Percentiles rank a stretch among this genome's conserved stretches.
These are phyloP conservation scores for Ilyonectria mors-panacis DNA, from an alignment of 2,329 filamentous ascomycete species.

Conservation along the genomic window DNA sequence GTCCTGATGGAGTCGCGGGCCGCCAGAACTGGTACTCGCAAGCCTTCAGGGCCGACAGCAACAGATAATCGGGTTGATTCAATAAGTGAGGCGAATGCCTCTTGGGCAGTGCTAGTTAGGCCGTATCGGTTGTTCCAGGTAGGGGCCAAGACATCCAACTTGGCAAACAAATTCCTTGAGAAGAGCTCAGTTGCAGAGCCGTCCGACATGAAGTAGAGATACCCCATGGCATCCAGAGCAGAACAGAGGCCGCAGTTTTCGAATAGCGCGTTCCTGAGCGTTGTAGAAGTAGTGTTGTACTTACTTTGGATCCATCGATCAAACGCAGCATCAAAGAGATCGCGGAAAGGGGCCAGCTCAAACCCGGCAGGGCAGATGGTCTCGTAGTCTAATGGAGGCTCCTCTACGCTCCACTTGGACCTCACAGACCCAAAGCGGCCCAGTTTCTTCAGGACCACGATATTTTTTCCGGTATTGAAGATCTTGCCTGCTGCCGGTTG, in stretches of 20 bases:
- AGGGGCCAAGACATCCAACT: constrained; percentile 73
- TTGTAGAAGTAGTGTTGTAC: constrained; percentile 77
- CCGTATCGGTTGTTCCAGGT: constrained; percentile 87
- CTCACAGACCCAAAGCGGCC: constrained; percentile 64
- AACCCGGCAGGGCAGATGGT: constrained; percentile 65
- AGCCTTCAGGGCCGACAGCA: constrained; percentile 60
- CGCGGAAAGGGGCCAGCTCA: constrained; percentile 77
- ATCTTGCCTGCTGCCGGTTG: constrained; percentile 78
- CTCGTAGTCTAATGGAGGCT: constrained; percentile 69
- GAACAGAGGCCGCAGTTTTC: constrained; percentile 76
- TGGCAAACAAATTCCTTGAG: constrained; percentile 79
- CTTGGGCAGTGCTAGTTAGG: constrained; percentile 83
- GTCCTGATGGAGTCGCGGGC: constrained; percentile 69
- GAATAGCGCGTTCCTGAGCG: constrained; percentile 77
- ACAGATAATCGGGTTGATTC: constrained; percentile 76
- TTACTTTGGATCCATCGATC: constrained; percentile 83
- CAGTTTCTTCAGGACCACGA: constrained; percentile 84
- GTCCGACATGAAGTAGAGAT: constrained; percentile 84
- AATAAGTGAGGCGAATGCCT: constrained; percentile 73
- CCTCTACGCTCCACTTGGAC: constrained; percentile 50
- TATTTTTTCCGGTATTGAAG: constrained; percentile 90
- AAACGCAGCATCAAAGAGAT: constrained; percentile 81
- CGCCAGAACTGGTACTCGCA: constrained; percentile 59
- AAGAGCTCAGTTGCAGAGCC: constrained; percentile 78
- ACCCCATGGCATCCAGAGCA: constrained; percentile 76